Evolutionary conservation across 768 basidiomycete species (phyloP).

Genomic region (Lactifluus echinatus): DNA sequence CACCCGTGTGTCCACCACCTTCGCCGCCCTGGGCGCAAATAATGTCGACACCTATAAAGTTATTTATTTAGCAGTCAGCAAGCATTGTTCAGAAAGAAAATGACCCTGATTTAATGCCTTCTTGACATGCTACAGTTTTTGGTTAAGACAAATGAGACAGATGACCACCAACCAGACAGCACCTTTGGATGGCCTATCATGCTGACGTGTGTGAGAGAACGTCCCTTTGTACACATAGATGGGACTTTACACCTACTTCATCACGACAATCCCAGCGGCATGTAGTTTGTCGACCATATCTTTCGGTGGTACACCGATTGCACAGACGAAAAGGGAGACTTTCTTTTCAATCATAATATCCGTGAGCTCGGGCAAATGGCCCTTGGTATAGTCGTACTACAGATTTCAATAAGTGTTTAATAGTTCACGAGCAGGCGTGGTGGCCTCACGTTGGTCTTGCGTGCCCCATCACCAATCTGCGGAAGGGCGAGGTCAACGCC

Average conservation of each 20-base stretch:
- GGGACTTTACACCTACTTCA: constrained; percentile 56
- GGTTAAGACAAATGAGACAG: constrained; percentile 1
- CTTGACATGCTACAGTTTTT: constrained; percentile 45
- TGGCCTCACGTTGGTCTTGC: constrained; percentile 63
- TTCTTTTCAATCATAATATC: constrained; percentile 70
- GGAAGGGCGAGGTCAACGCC: constrained; percentile 82
- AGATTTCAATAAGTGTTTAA: not conserved
- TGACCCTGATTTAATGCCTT: constrained; percentile 68
- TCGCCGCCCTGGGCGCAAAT: constrained; percentile 86
- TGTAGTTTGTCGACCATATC: constrained; percentile 77
- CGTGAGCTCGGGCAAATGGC: constrained; percentile 66
- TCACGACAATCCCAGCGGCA: constrained; percentile 66
- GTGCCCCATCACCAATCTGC: constrained; percentile 69
- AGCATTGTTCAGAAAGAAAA: not conserved
- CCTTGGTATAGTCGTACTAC: constrained; percentile 67
- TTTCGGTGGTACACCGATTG: constrained; percentile 78
- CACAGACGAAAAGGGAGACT: constrained; percentile 74
- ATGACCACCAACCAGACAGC: not conserved
- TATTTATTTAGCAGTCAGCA: not conserved
- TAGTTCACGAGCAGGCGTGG: not conserved
- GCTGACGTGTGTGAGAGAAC: constrained; percentile 29
- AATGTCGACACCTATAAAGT: constrained; percentile 62
- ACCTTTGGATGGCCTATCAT: constrained; percentile 86
- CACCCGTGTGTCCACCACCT: constrained; percentile 85
- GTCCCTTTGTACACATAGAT: not conserved